These are phyloP conservation scores for Betula pendula DNA, from an alignment of 306 rosid species.

Conservation along the genomic window DNA sequence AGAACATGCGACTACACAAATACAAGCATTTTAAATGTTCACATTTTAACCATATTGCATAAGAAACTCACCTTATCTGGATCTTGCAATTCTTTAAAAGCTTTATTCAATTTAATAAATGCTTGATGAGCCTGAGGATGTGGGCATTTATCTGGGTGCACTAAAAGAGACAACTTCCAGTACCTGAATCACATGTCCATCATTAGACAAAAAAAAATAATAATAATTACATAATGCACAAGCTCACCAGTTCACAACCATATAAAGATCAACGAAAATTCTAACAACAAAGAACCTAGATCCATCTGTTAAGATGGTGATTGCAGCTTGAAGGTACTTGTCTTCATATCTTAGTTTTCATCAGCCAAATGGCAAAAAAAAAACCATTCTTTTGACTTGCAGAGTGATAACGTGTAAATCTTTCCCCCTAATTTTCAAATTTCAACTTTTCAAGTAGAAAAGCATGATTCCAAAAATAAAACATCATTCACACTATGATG, in stretches of 20 bases:
- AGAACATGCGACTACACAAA: slow-evolving; percentile 7
- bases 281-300: not conserved
- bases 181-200: slow-evolving; percentile 45
- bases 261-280: not conserved
- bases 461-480: not conserved
- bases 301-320: not conserved
- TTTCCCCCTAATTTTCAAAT: not conserved
- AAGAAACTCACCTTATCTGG: slow-evolving; percentile 67
- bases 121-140: slow-evolving; percentile 97
- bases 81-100: slow-evolving; percentile 86
- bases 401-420: not conserved
- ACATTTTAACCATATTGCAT: slow-evolving; percentile 21
- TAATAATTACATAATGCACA: not conserved
- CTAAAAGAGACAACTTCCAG: slow-evolving; percentile 94
- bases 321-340: not conserved
- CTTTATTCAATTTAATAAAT: slow-evolving; percentile 83
- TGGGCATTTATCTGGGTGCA: slow-evolving; percentile 98
- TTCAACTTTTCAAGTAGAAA: not conserved
- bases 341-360: not conserved
- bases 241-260: not conserved
- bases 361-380: not conserved
- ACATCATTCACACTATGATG: not conserved
- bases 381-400: not conserved
- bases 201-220: not conserved
- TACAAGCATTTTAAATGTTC: slow-evolving; percentile 18